Evolutionary conservation across 345 rosid genomes (phyloP).

Genomic region (Hibiscus trionum): DNA sequence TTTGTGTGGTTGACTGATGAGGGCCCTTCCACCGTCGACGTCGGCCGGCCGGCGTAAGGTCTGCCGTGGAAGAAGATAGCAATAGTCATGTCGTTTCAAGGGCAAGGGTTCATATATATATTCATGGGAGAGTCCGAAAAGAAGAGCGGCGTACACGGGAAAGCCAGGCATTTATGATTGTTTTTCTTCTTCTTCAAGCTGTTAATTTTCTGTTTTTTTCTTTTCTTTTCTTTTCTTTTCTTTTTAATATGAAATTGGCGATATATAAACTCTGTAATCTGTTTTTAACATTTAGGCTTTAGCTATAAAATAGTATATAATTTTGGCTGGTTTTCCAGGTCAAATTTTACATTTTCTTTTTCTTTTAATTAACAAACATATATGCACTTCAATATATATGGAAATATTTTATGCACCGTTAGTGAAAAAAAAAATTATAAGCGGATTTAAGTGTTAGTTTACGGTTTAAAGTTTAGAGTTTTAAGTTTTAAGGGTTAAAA

Average conservation of each 20-base stretch:
- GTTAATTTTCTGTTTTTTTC: background rate
- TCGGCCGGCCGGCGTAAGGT: background rate
- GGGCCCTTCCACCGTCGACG: background rate
- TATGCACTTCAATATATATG: too few species aligned
- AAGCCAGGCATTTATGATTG: constrained; percentile 5
- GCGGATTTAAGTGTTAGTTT: too few species aligned
- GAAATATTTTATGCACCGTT: too few species aligned
- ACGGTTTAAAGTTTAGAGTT: too few species aligned
- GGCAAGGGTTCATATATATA: background rate
- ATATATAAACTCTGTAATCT: too few species aligned
- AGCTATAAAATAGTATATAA: background rate
- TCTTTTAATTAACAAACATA: too few species aligned
- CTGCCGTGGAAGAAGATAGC: background rate
- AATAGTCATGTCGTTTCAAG: background rate
- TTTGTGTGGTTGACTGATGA: background rate
- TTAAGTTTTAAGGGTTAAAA: too few species aligned
- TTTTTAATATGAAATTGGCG: background rate
- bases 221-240: too few species aligned
- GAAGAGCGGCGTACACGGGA: constrained; percentile 7
- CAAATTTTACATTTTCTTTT: background rate
- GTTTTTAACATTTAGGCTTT: background rate
- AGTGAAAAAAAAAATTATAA: too few species aligned
- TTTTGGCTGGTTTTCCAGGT: background rate
- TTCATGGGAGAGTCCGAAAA: background rate
- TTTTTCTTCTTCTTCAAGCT: background rate